phyloP scores from a whole-genome alignment of 768 basidiomycete genomes.

The Auricularia sp. region DNA sequence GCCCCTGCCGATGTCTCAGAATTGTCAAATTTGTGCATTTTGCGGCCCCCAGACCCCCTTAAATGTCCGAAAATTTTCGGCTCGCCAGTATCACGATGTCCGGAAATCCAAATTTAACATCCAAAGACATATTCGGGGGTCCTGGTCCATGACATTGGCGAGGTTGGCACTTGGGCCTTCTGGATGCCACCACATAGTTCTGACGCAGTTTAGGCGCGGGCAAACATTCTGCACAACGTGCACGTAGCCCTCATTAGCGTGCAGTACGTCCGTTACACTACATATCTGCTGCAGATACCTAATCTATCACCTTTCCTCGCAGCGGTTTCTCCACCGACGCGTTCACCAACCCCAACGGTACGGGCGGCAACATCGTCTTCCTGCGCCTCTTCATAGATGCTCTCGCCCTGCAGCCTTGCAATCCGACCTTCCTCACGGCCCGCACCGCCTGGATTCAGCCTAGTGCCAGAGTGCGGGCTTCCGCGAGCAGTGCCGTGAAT shows the following conservation, averaged over 20 bases:
- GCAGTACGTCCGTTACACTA: conserved; percentile 1
- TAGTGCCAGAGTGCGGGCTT: conserved; percentile 86
- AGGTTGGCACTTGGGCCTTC: background rate
- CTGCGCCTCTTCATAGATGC: conserved; percentile 43
- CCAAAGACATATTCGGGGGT: no score
- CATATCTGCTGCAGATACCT: no score
- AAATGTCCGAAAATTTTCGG: no score
- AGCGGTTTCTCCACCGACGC: conserved; percentile 23
- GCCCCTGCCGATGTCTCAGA: no score
- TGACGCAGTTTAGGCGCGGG: conserved; percentile 51
- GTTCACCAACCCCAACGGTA: conserved; percentile 30
- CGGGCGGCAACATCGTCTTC: conserved; percentile 42
- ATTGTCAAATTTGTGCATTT: no score
- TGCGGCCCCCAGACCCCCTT: no score
- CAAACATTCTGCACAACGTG: conserved; percentile 33
- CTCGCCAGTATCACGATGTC: no score
- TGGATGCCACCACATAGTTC: background rate
- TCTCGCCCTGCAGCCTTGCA: conserved; percentile 35
- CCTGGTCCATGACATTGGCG: conserved; percentile 34
- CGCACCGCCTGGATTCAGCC: conserved; percentile 45
- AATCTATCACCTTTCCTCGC: no score
- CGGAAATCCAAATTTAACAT: no score
- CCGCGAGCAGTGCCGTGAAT: conserved; percentile 70
- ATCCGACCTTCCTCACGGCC: conserved; percentile 33
- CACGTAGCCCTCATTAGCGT: conserved; percentile 21